Evolutionary conservation across 2,329 filamentous ascomycete species (phyloP).

Genomic region (Pseudonectria foliicola): DNA sequence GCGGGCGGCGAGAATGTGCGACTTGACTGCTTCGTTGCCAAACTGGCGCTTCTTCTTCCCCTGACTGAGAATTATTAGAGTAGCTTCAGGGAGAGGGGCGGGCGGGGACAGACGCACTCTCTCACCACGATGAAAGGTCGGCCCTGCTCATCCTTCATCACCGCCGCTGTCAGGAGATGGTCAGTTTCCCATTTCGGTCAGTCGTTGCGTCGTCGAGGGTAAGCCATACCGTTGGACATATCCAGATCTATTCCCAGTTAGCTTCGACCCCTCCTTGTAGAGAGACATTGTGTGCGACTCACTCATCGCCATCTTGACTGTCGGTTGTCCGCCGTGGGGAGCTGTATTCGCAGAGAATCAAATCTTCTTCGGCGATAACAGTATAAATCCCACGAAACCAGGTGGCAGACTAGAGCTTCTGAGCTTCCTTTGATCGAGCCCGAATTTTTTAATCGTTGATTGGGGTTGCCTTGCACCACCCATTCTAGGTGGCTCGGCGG

Average conservation of each 20-base stretch:
- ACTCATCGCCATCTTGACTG: constrained; percentile 33
- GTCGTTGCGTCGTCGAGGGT: constrained; percentile 6
- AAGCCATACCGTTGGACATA: constrained; percentile 65
- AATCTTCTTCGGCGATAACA: constrained; percentile 16
- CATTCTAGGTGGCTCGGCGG: constrained; percentile 20
- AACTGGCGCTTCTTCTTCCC: constrained; percentile 96
- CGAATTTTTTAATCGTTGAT: constrained; percentile 27
- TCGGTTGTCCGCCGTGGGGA: constrained; percentile 19
- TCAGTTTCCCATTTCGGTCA: constrained; percentile 9
- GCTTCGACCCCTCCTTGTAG: constrained; percentile 22
- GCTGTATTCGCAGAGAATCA: constrained; percentile 18
- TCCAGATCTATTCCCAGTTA: constrained; percentile 61
- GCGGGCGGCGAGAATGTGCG: constrained; percentile 92
- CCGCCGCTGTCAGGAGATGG: constrained; percentile 40
- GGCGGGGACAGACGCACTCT: constrained; percentile 61
- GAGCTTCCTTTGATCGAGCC: constrained; percentile 21
- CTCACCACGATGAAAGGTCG: constrained; percentile 96
- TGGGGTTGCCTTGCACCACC: constrained; percentile 21
- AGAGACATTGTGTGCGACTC: constrained; percentile 21
- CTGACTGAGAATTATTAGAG: constrained; percentile 51
- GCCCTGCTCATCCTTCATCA: constrained; percentile 96
- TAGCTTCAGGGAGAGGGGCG: constrained; percentile 14
- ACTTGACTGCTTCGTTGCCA: constrained; percentile 95
- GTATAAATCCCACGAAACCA: constrained; percentile 17
- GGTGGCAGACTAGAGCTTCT: constrained; percentile 24